Evolutionary conservation across 2,329 filamentous ascomycete species (phyloP).

Genomic region (Cordyceps cateniannulata): DNA sequence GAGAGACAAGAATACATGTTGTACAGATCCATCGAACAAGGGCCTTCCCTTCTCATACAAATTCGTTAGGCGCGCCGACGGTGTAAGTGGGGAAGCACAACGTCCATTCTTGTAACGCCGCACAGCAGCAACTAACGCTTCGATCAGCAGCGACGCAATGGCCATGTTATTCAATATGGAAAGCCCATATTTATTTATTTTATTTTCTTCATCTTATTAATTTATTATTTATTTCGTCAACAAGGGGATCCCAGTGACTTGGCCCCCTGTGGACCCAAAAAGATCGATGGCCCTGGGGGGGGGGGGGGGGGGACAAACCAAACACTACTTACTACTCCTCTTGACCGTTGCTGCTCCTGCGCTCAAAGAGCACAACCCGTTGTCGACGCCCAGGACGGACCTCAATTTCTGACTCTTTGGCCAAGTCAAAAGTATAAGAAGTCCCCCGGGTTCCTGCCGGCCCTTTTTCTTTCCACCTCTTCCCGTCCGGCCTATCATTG

Average conservation of each 20-base stretch:
- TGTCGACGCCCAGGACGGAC: too few relatives aligned
- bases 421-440: constrained; percentile 1
- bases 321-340: not conserved
- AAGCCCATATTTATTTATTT: not conserved
- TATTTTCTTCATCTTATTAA: not conserved
- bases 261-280: not conserved
- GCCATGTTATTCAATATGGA: not conserved
- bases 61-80: too few relatives aligned
- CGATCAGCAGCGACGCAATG: not conserved
- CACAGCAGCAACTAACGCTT: too few relatives aligned
- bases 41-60: too few relatives aligned
- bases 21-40: not conserved
- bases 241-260: not conserved
- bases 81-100: not conserved
- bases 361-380: too few relatives aligned
- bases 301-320: not conserved
- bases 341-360: too few relatives aligned
- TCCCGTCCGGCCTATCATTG: not conserved
- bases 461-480: not conserved
- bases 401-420: too few relatives aligned
- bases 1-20: not conserved
- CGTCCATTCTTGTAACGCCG: too few relatives aligned
- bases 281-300: not conserved
- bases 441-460: constrained; percentile 1
- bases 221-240: not conserved